Conservation (phyloP, 2,329 filamentous ascomycete species). For the Calycina herbarum region DNA sequence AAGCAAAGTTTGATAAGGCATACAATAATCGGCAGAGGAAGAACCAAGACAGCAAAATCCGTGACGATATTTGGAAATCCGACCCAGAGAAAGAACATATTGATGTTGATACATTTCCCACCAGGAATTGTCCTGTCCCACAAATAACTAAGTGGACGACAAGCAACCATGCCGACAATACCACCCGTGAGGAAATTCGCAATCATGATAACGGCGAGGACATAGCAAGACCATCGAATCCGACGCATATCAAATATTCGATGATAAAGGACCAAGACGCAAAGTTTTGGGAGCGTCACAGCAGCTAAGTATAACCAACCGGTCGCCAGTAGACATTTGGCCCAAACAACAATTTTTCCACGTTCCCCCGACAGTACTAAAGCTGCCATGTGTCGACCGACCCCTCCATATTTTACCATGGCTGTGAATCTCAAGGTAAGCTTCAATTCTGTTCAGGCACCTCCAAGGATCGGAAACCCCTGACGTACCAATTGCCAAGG, state of each 20-base stretch:
- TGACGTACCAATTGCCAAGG: conserved; percentile 11
- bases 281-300: conserved; percentile 11
- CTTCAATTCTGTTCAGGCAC: background rate
- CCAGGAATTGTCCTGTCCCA: background rate
- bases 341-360: background rate
- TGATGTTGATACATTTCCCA: conserved; percentile 2
- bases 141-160: background rate
- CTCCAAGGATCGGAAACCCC: background rate
- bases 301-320: conserved; percentile 8
- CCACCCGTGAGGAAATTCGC: conserved; percentile 1
- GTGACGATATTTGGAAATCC: conserved; percentile 12
- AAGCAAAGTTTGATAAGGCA: background rate
- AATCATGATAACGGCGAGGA: conserved; percentile 6
- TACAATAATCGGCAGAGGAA: conserved; percentile 10
- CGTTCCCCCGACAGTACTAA: background rate
- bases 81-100: conserved; percentile 7
- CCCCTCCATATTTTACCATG: conserved; percentile 11
- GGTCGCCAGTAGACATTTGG: background rate
- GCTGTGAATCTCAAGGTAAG: conserved; percentile 1
- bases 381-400: background rate
- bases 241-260: conserved; percentile 6
- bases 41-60: conserved; percentile 13
- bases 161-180: background rate
- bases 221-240: background rate
- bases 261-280: conserved; percentile 9